Evolutionary conservation across 345 rosid species (phyloP), one percentile per base, ranked within the genome.

Genomic region (Syzygium aqueum): DNA sequence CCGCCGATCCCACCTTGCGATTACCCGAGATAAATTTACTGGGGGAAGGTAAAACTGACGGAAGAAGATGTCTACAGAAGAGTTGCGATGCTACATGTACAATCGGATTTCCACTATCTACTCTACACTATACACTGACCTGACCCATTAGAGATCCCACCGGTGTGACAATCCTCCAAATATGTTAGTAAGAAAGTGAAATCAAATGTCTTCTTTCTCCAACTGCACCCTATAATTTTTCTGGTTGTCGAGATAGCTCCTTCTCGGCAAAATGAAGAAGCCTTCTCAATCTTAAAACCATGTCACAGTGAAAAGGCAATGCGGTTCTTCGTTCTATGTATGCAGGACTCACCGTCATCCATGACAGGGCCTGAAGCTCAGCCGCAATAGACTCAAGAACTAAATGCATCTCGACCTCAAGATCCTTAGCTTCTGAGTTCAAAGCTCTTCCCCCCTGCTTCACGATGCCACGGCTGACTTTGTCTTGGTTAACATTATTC

Each of bases 221-320:
- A 43, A 85, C 22, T 33, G 56, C 87, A 63, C 56, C 63, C 85
- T 85, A 89, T 0, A 91, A 89, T 80, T 91, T 93, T 54, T 93
- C 98, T 27, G 93, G 93, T 84, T 87, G 90, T 83, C 88, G 90
- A 65, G 94, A 93, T 84, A 92, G 92, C 89, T 94, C 98, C 92
- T 92, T 96, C 85, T 98, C 99, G 13, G 99, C 99, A 91, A 96
- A 98, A 94, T 98, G 98, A 88, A 98, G 98, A 89, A 98, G 91
- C 88, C 99, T 95, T 91, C 98, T 94, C 57, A 98, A 92, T 91
- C 99, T 94, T 88, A 98, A 91, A 87, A 98, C 98, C 99, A 95
- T 95, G 91, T 98, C 99, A 86, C 98, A 94, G 88, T 96, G 99
- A 90, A 95, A 96, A 4, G 99, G 99, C 56, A 98, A 93, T 56